Evolutionary conservation across 768 basidiomycete genomes (phyloP).

Genomic region (Trametes elegans): DNA sequence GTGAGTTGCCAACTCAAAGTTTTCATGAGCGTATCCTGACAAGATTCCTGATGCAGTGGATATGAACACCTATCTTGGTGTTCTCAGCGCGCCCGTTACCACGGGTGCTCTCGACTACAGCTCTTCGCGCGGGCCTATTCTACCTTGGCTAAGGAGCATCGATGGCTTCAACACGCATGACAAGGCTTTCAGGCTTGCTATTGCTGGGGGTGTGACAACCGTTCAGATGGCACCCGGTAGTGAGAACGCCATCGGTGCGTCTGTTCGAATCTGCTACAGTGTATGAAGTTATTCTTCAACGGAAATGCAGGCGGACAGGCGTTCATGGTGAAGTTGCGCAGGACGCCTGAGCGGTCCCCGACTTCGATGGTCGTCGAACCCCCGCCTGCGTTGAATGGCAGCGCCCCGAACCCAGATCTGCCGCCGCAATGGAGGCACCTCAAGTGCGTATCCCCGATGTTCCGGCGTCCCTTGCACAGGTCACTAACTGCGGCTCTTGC

Average conservation of each 20-base stretch:
- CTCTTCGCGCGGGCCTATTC: constrained; percentile 62
- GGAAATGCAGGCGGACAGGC: constrained; percentile 72
- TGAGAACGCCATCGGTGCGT: constrained; percentile 66
- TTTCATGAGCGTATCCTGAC: background rate
- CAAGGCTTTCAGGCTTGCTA: constrained; percentile 64
- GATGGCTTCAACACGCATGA: constrained; percentile 90
- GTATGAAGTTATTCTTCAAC: background rate
- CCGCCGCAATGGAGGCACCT: constrained; percentile 76
- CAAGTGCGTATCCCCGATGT: constrained; percentile 47
- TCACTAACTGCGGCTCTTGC: too few relatives aligned
- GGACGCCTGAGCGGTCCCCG: constrained; percentile 71
- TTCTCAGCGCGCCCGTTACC: constrained; percentile 58
- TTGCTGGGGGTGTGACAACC: constrained; percentile 88
- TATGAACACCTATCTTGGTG: constrained; percentile 70
- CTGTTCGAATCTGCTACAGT: background rate
- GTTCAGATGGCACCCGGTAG: constrained; percentile 79
- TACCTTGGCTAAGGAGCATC: constrained; percentile 78
- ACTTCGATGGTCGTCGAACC: constrained; percentile 85
- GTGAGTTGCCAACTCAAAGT: constrained; percentile 38
- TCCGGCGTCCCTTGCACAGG: too few relatives aligned
- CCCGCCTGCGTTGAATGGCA: constrained; percentile 60
- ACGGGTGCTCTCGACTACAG: constrained; percentile 46
- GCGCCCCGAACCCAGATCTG: constrained; percentile 33
- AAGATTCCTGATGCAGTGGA: constrained; percentile 27
- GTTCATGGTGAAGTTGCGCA: constrained; percentile 81